Evolutionary conservation across 345 rosid genomes (phyloP).

Genomic region (Hibiscus mutabilis): DNA sequence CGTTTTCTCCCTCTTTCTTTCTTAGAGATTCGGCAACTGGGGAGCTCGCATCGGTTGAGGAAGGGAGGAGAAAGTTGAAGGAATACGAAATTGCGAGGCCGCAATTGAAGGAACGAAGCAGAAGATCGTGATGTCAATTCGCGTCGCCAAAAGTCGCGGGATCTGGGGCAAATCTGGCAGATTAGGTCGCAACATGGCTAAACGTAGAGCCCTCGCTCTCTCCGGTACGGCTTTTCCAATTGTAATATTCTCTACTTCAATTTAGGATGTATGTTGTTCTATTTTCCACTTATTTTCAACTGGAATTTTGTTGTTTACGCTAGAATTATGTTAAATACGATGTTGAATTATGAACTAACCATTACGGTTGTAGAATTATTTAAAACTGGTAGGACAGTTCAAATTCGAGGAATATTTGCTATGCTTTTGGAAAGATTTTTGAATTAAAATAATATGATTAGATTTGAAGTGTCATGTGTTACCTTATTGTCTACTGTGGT

Average conservation of each 20-base stretch:
- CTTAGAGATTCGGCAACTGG: constrained; percentile 1
- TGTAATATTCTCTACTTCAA: background rate
- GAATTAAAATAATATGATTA: background rate
- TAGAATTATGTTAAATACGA: background rate
- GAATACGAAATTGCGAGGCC: constrained; percentile 78
- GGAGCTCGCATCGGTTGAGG: constrained; percentile 10
- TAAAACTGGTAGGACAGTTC: background rate
- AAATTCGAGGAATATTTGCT: background rate
- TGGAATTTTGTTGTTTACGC: background rate
- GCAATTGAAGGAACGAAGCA: constrained; percentile 91
- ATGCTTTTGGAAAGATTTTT: background rate
- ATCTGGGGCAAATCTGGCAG: constrained; percentile 93
- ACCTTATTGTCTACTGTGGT: background rate
- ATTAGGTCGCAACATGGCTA: constrained; percentile 92
- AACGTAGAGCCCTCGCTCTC: constrained; percentile 89
- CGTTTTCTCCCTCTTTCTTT: background rate
- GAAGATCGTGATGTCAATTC: constrained; percentile 81
- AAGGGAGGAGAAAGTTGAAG: constrained; percentile 6
- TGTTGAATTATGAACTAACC: background rate
- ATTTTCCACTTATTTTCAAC: background rate
- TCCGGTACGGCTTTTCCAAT: constrained; percentile 38
- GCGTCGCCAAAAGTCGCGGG: constrained; percentile 92
- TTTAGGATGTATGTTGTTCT: background rate
- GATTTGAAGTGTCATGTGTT: constrained; percentile 2
- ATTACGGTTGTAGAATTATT: background rate